Evolutionary conservation across 2,329 filamentous ascomycete species (phyloP).

Genomic region (Pseudogymnoascus pannorum): DNA sequence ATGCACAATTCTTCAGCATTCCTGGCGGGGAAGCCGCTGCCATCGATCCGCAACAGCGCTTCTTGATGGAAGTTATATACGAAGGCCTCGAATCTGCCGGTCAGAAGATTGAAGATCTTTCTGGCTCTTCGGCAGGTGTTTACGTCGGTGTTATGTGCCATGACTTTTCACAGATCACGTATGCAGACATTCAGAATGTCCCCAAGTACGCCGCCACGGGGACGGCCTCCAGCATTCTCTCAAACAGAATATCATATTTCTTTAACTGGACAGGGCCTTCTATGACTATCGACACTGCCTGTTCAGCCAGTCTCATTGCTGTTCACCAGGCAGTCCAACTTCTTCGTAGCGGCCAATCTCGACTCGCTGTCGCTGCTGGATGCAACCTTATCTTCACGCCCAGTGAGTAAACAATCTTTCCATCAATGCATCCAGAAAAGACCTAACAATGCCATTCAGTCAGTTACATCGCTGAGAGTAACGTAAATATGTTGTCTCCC

Average conservation of each 20-base stretch:
- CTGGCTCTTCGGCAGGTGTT: not conserved
- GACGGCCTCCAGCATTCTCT: slow-evolving; percentile 26
- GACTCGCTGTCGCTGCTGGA: slow-evolving; percentile 18
- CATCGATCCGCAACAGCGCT: slow-evolving; percentile 28
- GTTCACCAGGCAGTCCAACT: slow-evolving; percentile 26
- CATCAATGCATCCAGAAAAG: not conserved
- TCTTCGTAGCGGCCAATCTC: slow-evolving; percentile 15
- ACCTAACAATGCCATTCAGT: not conserved
- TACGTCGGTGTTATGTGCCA: not conserved
- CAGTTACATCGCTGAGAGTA: slow-evolving; percentile 17
- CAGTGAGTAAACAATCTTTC: not conserved
- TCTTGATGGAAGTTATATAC: slow-evolving; percentile 23
- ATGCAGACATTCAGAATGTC: slow-evolving; percentile 31
- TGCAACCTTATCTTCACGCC: slow-evolving; percentile 19
- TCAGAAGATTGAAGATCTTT: slow-evolving; percentile 12
- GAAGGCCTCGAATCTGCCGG: slow-evolving; percentile 25
- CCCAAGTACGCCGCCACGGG: slow-evolving; percentile 31
- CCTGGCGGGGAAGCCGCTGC: slow-evolving; percentile 17
- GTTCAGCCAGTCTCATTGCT: slow-evolving; percentile 31
- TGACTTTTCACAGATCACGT: slow-evolving; percentile 23
- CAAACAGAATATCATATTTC: slow-evolving; percentile 37
- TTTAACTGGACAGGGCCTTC: slow-evolving; percentile 34
- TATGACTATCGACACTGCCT: slow-evolving; percentile 35
- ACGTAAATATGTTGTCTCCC: slow-evolving; percentile 32
- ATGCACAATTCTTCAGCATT: slow-evolving; percentile 18